Conservation (phyloP, 2,329 filamentous ascomycete species). For the Chaetomiaceae sp. region DNA sequence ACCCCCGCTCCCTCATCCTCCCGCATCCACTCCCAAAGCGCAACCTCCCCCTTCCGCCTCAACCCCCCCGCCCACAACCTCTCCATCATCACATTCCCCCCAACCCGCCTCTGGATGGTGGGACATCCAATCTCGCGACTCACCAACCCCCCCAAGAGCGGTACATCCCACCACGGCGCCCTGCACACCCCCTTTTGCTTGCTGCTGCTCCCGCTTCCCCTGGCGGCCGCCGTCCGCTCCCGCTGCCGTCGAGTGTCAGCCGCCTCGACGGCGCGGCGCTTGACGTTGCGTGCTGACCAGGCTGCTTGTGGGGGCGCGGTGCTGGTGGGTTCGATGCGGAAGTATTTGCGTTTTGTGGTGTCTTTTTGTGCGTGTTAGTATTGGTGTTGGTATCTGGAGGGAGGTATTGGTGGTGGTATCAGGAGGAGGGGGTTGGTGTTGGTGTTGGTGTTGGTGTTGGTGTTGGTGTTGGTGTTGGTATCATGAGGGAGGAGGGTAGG, state of each 20-base stretch:
- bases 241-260: neutral
- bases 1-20: neutral
- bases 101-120: neutral
- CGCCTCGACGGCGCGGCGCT: conserved; percentile 16
- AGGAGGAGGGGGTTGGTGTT: neutral
- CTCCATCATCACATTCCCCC: neutral
- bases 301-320: conserved; percentile 34
- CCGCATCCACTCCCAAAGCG: conserved; percentile 30
- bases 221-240: too few relatives aligned
- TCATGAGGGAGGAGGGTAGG: too few relatives aligned
- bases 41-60: conserved; percentile 37
- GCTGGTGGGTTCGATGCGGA: conserved; percentile 58
- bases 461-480: too few relatives aligned
- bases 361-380: too few relatives aligned
- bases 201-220: neutral
- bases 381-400: too few relatives aligned
- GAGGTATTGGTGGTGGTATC: neutral
- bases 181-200: neutral
- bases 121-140: neutral
- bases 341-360: conserved; percentile 58
- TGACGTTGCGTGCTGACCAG: conserved; percentile 21
- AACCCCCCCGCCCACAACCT: conserved; percentile 34
- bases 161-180: neutral
- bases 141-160: conserved; percentile 14
- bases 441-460: neutral